Evolutionary conservation across 1,284 basidiomycete genomes (phyloP), one percentile per base, ranked within the genome.

Genomic region (Sparassis latifolia): DNA sequence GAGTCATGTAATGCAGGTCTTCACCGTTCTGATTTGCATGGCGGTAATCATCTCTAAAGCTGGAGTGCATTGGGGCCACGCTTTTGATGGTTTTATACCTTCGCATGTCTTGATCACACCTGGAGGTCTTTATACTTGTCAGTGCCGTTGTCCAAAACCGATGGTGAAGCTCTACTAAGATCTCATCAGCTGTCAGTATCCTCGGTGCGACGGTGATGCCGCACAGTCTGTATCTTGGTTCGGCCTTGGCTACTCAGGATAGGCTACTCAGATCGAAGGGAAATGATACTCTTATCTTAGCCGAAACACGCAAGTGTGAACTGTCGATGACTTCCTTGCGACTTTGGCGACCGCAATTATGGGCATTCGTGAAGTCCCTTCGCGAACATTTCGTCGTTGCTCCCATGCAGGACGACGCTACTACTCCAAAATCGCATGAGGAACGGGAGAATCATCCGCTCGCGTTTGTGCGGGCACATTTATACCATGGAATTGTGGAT

Each of bases 151-250:
- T 27, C 31, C 48, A 39, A 10, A 33, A 40, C 6, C 10, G 47
- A 51, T 42, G 28, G 33, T 40, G 42, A 30, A 32, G 3, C 5
- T 27, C 10, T 37, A 29, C 20, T 20, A 20, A 35, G 42, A 33
- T 44, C n/a, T 54, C 47, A n/a, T 30, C 58, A 89, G 87, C 89
- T 30, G 86, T 92, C 42, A 90, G 91, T 49, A 86, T 92, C 52
- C 65, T 91, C 9, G 89, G 90, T 27, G 89, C 89, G 1, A 92
- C 89, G 0, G 82, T 91, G 42, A 93, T 85, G 94, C 94, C 95
- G 0, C 95, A 97, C 65, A 86, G 88, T 42, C 76, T 97, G 28
- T 95, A 92, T 71, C 75, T 97, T 5, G 94, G 93, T 7, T 92
- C 89, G 2, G 82, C 87, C 37, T 77, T 96, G 20, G 86, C 90